A percentile compares a stretch with the other conserved stretches of the same genome.
Evolutionary conservation across 1,139 yeast species (phyloP).

Genomic region (Pneumocystis murina): DNA sequence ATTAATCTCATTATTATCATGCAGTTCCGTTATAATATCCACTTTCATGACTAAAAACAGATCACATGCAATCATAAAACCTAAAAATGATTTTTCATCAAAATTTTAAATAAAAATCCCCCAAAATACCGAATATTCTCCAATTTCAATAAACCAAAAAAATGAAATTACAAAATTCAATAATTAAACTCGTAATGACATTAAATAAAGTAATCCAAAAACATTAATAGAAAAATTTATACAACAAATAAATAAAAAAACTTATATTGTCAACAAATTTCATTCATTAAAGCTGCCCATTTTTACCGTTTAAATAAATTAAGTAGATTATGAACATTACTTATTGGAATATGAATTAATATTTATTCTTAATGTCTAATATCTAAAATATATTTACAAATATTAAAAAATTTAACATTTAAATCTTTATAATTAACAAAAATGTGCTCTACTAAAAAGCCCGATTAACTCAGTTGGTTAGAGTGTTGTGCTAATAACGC

Average conservation of each 20-base stretch:
- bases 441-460: background rate
- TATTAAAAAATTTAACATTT: too few species aligned
- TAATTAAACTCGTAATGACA: too few species aligned
- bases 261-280: background rate
- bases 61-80: background rate
- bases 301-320: constrained; percentile 29
- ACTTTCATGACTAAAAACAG: background rate
- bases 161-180: too few species aligned
- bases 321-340: constrained; percentile 44
- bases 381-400: too few species aligned
- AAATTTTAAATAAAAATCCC: too few species aligned
- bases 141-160: too few species aligned
- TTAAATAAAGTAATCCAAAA: too few species aligned
- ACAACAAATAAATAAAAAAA: background rate
- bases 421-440: background rate
- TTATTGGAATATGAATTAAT: constrained; percentile 41
- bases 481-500: constrained; percentile 1
- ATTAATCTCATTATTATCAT: background rate
- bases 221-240: background rate
- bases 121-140: too few species aligned
- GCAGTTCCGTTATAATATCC: background rate
- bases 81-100: background rate
- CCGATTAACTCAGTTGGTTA: constrained; percentile 1
- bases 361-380: background rate
- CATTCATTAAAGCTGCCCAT: background rate